Evolutionary conservation across 768 basidiomycete genomes (phyloP), one percentile per base, ranked within the genome.

Genomic region (Boletus reticuloceps): DNA sequence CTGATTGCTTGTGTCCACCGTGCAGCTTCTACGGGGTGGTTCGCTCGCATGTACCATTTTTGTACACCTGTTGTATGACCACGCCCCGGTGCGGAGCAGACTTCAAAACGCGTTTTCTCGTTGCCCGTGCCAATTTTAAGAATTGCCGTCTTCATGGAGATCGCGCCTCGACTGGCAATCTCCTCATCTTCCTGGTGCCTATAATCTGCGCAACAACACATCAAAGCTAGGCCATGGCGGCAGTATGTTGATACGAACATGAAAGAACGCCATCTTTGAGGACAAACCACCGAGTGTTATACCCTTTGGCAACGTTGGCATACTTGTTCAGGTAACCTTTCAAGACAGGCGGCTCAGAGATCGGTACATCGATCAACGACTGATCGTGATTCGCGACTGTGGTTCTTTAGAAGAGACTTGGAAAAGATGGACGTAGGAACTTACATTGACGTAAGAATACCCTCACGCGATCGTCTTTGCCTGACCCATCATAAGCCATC

Each of bases 211-310:
- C 14, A 41, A 47, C 56, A 11, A 11, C 25, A 22, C n/a, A n/a
- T 66, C 20, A 63, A 38, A 47, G 19, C 3, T 17, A 12, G 17
- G 22, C 13, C 39, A 32, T 47, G 2, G 8, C 3, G 14, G 40
- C 3, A 37, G 7, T 9, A 31, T 13, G 19, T 27, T 42, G 11
- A 54, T 36, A 80, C 89, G 25, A 66, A 91, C 91, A 94, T 17
- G 89, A 91, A n/a, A 95, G 69, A 25, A 89, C 77, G 0, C 93
- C 94, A 51, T 88, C 82, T 64, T 90, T 86, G 19, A 97, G 79
- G 0, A 96, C 91, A 65, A 98, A 96, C 93, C 94, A 97, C 1
- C 94, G 79, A 0, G 89, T 88, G 55, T 84, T 86, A 67, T 94
- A 96, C 0, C 95, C 94, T 61, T 84, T 86, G 0, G 92, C 91